Base-by-base conservation (phyloP, 169 alveolate genomes). In the Theileria parva region DNA sequence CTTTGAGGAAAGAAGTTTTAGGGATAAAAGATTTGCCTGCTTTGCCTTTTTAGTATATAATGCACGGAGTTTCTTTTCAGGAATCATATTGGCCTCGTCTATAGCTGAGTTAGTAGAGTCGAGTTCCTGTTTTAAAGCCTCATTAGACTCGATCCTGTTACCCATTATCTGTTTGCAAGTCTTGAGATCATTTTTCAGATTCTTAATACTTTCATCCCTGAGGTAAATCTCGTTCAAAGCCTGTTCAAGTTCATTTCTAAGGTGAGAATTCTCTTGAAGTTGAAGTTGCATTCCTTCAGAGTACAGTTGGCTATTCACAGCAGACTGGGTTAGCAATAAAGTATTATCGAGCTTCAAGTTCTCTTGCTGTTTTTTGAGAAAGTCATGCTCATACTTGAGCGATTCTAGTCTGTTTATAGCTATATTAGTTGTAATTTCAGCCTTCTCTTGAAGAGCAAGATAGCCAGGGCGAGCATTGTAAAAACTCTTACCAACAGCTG, bases 271-370 rank as follows among this genome's bases (percentile, higher is more conserved):
- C 76, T 83, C 89, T 30, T 50, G 72, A 53, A 72, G 50, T 23
- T 83, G 81, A 39, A 83, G 71, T 37, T 63, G 80, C 27, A 68
- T 53, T 21, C 81, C 23, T 55, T 83, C 89, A 23, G 89, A 83
- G 30, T 68, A 83, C 27, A 50, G 85, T 76, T 83, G 89, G 67
- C 69, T 83, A 70, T 83, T 83, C 12, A 74, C 68, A 6, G 51
- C 17, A 30, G 79, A 76, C 74, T 83, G 86, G 17, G 86, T 68
- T 1, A 27, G 48, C 55, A 83, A 77, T 70, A 83, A 59, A 25
- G 89, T 83, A 60, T 83, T 83, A 55, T 83, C 86, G 50, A 83
- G 77, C 0, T 78, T 61, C 37, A 83, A 11, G 53, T 69, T 50
- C 25, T 83, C 89, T 69, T 83, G 79, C 61, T 83, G 89, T 21